Conservation (phyloP, 805 yeast species). For the Komagataella kurtzmanii region DNA sequence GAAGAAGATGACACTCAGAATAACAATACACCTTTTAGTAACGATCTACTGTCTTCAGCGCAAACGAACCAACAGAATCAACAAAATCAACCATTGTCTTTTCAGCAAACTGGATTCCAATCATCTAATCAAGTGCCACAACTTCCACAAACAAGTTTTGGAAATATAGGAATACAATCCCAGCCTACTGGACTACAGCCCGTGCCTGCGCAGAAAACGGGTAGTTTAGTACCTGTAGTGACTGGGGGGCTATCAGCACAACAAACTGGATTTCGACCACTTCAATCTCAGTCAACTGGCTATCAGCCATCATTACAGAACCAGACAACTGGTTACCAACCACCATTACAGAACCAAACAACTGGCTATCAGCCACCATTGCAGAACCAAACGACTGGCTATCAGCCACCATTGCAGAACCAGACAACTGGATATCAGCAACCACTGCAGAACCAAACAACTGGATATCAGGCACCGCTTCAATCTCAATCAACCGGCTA, state of each 20-base stretch:
- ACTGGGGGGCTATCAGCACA: constrained; percentile 11
- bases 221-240: constrained; percentile 35
- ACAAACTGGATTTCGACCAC: constrained; percentile 16
- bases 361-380: constrained; percentile 10
- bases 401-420: constrained; percentile 16
- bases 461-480: constrained; percentile 5
- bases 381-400: constrained; percentile 49
- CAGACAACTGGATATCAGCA: constrained; percentile 22
- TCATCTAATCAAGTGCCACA: constrained; percentile 3
- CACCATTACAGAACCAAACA: not conserved
- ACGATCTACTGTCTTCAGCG: constrained; percentile 19
- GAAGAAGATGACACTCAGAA: constrained; percentile 35
- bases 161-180: constrained; percentile 8
- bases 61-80: constrained; percentile 1
- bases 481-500: constrained; percentile 11
- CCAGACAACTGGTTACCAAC: constrained; percentile 12
- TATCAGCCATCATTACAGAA: constrained; percentile 6
- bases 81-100: constrained; percentile 17
- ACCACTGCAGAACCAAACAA: constrained; percentile 20
- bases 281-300: constrained; percentile 8
- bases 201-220: constrained; percentile 59
- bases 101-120: constrained; percentile 37
- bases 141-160: not conserved
- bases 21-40: constrained; percentile 8
- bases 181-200: constrained; percentile 31